Conservation (phyloP, 768 basidiomycete genomes). For the Pisolithus albus region DNA sequence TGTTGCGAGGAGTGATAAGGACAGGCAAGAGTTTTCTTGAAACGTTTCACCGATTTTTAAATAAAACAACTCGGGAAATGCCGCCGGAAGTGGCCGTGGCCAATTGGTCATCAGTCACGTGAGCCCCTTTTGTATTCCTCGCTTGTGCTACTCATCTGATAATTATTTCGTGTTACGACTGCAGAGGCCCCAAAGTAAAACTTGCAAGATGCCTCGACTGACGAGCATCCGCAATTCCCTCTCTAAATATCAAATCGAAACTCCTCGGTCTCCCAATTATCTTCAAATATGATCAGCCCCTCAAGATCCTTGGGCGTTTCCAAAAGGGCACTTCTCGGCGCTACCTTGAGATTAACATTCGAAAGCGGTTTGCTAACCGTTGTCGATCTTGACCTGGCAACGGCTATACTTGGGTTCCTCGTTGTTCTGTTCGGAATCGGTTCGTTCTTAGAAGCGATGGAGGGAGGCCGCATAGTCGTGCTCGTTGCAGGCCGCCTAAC, state of each 20-base stretch:
- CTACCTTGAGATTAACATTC: conserved; percentile 16
- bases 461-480: conserved; percentile 5
- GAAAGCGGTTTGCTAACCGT: conserved; percentile 21
- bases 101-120: too few relatives aligned
- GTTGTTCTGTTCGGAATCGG: neutral
- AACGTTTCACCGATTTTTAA: conserved; percentile 3
- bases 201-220: too few relatives aligned
- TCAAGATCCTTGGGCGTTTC: conserved; percentile 27
- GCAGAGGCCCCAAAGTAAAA: too few relatives aligned
- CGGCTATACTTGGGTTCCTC: neutral
- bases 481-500: conserved; percentile 6
- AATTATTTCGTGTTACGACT: too few relatives aligned
- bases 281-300: conserved; percentile 23
- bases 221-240: neutral
- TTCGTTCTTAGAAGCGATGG: conserved; percentile 8
- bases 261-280: conserved; percentile 21
- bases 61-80: conserved; percentile 8
- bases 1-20: conserved; percentile 26
- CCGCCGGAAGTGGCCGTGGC: conserved; percentile 7
- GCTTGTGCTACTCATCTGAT: too few relatives aligned
- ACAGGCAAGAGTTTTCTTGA: conserved; percentile 14
- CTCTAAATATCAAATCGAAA: conserved; percentile 24
- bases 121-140: too few relatives aligned
- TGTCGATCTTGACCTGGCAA: conserved; percentile 15
- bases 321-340: conserved; percentile 15